phyloP scores from a whole-genome alignment of 1,284 basidiomycete species.

The Cutaneotrichosporon mucoides region DNA sequence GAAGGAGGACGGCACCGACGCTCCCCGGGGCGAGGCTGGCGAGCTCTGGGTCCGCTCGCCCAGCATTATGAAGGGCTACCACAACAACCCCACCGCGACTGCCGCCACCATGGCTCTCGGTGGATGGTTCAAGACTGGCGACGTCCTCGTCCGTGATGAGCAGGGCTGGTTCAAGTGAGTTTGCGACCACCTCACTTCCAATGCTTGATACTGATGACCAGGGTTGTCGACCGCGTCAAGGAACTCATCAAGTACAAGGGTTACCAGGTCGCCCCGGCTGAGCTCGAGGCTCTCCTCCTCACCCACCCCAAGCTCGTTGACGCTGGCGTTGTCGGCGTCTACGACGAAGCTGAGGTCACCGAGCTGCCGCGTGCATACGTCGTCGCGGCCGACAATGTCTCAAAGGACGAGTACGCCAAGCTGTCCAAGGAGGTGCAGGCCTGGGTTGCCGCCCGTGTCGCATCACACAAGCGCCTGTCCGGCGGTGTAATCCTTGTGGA shows the following conservation, averaged over 20 bases:
- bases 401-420: slow-evolving; percentile 36
- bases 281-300: slow-evolving; percentile 69
- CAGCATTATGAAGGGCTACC: slow-evolving; percentile 69
- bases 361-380: slow-evolving; percentile 66
- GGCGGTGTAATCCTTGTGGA: slow-evolving; percentile 52
- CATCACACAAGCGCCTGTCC: slow-evolving; percentile 50
- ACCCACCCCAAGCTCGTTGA: slow-evolving; percentile 67
- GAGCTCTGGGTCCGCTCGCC: slow-evolving; percentile 78
- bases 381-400: slow-evolving; percentile 54
- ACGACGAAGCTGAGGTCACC: slow-evolving; percentile 60
- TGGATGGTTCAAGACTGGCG: slow-evolving; percentile 80
- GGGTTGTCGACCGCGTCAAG: slow-evolving; percentile 56
- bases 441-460: slow-evolving; percentile 61
- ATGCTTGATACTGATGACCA: slow-evolving; percentile 31
- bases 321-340: slow-evolving; percentile 65
- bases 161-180: slow-evolving; percentile 58
- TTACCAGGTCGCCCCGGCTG: slow-evolving; percentile 69
- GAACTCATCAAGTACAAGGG: slow-evolving; percentile 74
- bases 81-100: slow-evolving; percentile 66
- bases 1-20: slow-evolving; percentile 34
- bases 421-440: slow-evolving; percentile 56
- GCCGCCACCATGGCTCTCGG: slow-evolving; percentile 48
- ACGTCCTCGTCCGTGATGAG: slow-evolving; percentile 58
- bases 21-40: slow-evolving; percentile 62
- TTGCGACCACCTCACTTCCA: slow-evolving; percentile 48